Base-by-base conservation (phyloP, 257 asterid species). In the Galeopsis tetrahit region DNA sequence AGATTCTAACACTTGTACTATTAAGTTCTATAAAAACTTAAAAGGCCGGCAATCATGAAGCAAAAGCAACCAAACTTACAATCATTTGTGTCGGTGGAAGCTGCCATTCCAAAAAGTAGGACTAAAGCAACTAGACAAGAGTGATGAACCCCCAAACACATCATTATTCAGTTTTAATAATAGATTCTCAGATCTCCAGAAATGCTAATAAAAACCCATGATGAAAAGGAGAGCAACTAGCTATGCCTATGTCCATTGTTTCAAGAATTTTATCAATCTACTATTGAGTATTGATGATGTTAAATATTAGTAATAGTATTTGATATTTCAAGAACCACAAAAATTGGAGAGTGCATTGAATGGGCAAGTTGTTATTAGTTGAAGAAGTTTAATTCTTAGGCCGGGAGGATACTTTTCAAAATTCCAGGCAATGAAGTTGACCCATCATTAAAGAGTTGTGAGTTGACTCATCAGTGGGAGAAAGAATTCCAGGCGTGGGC, bases 21-120 rank as follows among this genome's bases (percentile, higher is more conserved):
- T 32, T 42, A 14, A 11, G n/a, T n/a, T n/a, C 9, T 35, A 63
- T 63, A 36, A 42, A 63, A 21, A 21, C 28, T 21, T 21, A 21
- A 21, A 63, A 51, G 32, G n/a, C n/a, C n/a, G n/a, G 21, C 14
- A 14, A 49, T n/a, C 51, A 10, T n/a, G 63, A 72, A 34, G 59
- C 21, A 58, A 51, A 17, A 68, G 7, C n/a, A 17, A 76, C 43
- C 0, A 5, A 59, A 82, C 91, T 86, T 84, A 88, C 95, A 81
- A 72, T 86, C 91, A 39, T 79, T 38, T 32, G 84, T 66, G 82
- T 87, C 33, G 10, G 96, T 87, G 53, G 33, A 2, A 62, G 92
- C 95, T 32, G 80, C 80, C 70, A 82, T 68, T 60, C 63, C 62
- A 69, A 80, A 74, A 71, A 79, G 65, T 66, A 80, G 88, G 74